phyloP scores from a whole-genome alignment of 2,329 filamentous ascomycete species.

The Ustulina deusta region DNA sequence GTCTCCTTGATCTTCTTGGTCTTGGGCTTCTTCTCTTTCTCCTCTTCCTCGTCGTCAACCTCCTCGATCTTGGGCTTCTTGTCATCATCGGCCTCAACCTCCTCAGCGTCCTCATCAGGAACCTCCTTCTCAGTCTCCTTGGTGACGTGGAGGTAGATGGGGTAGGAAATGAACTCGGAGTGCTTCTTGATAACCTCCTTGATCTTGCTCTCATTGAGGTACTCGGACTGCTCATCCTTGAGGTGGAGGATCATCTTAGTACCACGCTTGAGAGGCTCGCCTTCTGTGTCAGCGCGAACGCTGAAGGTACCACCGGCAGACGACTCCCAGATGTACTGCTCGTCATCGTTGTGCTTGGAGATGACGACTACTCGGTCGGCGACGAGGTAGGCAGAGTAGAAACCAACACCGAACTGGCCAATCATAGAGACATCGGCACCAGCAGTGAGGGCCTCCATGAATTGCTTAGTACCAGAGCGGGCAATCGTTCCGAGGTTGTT shows the following conservation, averaged over 20 bases:
- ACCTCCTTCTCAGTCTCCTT: conserved; percentile 99
- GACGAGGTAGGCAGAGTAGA: conserved; percentile 99
- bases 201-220: conserved; percentile 98
- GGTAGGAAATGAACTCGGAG: conserved; percentile 99
- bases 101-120: conserved; percentile 92
- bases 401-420: conserved; percentile 99
- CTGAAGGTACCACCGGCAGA: conserved; percentile 97
- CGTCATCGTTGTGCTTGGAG: conserved; percentile 99
- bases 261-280: conserved; percentile 90
- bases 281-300: conserved; percentile 89
- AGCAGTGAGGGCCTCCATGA: conserved; percentile 99
- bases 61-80: conserved; percentile 98
- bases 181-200: conserved; percentile 99
- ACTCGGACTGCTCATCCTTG: conserved; percentile 99
- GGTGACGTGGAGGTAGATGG: conserved; percentile 99
- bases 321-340: conserved; percentile 99
- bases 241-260: conserved; percentile 98
- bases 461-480: conserved; percentile 99
- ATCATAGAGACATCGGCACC: conserved; percentile 99
- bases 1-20: conserved; percentile 99
- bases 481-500: conserved; percentile 99
- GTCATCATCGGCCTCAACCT: conserved; percentile 79
- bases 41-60: conserved; percentile 86
- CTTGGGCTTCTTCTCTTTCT: conserved; percentile 93
- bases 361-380: conserved; percentile 95